Conservation (phyloP, 140 eudicot species). For the Erigeron philadelphicus region DNA sequence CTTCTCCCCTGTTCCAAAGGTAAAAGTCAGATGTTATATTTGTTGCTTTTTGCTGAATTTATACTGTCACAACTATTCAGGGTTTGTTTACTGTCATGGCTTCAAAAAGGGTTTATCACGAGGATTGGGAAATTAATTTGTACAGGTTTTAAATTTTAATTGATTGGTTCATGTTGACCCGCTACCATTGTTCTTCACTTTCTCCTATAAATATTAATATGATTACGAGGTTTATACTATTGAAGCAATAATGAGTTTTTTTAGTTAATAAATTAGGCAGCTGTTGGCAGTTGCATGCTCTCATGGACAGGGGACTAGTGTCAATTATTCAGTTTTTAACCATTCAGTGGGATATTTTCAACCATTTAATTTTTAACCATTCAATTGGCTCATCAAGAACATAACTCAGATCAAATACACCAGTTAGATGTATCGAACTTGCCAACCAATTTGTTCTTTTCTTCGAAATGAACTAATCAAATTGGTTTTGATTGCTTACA, state of each 20-base stretch:
- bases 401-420: not conserved
- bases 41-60: not conserved
- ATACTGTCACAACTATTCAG: not conserved
- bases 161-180: not conserved
- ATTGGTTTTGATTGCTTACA: no score
- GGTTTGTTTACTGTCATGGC: not conserved
- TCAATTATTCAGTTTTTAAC: not conserved
- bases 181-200: not conserved
- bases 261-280: not conserved
- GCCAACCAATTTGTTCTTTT: not conserved
- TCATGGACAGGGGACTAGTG: not conserved
- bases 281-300: not conserved
- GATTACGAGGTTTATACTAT: no score
- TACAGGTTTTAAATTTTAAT: not conserved
- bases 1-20: slow-evolving; percentile 75
- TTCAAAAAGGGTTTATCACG: not conserved
- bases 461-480: not conserved
- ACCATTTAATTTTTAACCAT: not conserved
- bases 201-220: no score
- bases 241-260: not conserved
- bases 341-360: not conserved
- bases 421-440: not conserved
- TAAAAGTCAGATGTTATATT: slow-evolving; percentile 14
- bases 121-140: not conserved
- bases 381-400: not conserved